Percentiles rank a stretch among this genome's conserved stretches.
These are phyloP conservation scores for Nicotiana noctiflora DNA, from an alignment of 257 asterid species.

Conservation along the genomic window DNA sequence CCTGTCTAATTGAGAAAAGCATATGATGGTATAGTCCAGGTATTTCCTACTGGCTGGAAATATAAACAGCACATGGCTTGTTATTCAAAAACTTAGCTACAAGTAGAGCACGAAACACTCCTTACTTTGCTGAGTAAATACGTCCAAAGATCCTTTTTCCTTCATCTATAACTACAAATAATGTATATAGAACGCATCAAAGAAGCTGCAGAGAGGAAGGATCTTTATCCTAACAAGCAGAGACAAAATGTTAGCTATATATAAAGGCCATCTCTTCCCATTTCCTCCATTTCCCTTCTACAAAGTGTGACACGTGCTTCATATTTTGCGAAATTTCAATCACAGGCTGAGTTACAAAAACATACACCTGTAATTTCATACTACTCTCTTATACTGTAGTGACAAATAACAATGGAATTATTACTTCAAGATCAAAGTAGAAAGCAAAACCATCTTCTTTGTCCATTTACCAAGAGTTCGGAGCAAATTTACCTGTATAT, in stretches of 20 bases:
- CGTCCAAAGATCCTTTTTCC: background rate
- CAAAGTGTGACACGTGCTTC: background rate
- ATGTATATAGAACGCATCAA: background rate
- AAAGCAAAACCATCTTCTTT: background rate
- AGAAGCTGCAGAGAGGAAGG: background rate
- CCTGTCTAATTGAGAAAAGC: background rate
- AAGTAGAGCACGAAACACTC: background rate
- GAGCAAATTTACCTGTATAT: conserved; percentile 40
- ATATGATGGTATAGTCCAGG: background rate
- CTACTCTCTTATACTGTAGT: background rate
- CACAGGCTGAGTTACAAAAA: background rate
- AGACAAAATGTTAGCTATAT: background rate
- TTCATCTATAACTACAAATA: background rate
- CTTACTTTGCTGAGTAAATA: background rate
- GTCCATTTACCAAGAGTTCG: background rate
- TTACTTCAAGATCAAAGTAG: background rate
- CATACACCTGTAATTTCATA: background rate
- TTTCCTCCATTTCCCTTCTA: background rate
- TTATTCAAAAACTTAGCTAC: background rate
- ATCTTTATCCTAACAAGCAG: background rate
- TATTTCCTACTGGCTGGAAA: background rate
- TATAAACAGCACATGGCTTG: background rate
- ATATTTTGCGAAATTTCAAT: background rate
- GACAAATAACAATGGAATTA: background rate
- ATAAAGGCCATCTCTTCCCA: background rate